Evolutionary conservation across 2,329 filamentous ascomycete species (phyloP), one percentile per base, ranked within the genome.

Genomic region (Taxawa tesnikishii): DNA sequence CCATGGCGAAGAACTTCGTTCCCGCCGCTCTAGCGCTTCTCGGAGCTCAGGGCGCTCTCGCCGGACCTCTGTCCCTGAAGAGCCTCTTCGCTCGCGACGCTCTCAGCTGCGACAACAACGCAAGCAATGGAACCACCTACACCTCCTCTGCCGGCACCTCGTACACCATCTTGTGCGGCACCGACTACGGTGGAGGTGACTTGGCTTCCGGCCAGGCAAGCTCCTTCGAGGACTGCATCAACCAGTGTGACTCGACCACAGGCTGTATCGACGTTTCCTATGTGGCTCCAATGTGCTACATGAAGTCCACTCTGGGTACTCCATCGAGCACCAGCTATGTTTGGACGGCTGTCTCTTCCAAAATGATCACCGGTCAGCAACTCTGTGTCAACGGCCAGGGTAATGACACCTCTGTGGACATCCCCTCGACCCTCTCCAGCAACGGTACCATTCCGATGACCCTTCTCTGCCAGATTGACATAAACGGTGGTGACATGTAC

Each of bases 221-320:
- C 12, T 24, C 17, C 13, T 34, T 34, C 11, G 27, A 26, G 12
- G 26, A 34, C 16, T 34, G 32, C 23, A 29, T 28, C 13, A 16
- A 14, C 9, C 13, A 19, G 10, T 34, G 32, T 16, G 32, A 34
- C 6, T 24, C 15, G n/a, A 15, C 15, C 13, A 26, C 32, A n/a
- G 32, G 32, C 12, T 34, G 32, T 10, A 28, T 34, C 13, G 28
- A 21, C 15, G 28, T 34, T 15, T 34, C 32, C 10, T 34, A 2
- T 44, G 46, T 21, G 38, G 39, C 1, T 29, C 19, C 6, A 58
- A 6, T 24, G 15, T 14, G 31, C 16, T 4, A 42, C 33, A n/a
- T 36, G 13, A 3, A 21, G 25, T 12, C 7, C 25, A 27, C 25
- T 27, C 25, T 6, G 6, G 15, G n/a, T 7, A 27, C 6, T 27